Base-by-base conservation (phyloP, 345 rosid species). In the Eucalyptus brandiana region DNA sequence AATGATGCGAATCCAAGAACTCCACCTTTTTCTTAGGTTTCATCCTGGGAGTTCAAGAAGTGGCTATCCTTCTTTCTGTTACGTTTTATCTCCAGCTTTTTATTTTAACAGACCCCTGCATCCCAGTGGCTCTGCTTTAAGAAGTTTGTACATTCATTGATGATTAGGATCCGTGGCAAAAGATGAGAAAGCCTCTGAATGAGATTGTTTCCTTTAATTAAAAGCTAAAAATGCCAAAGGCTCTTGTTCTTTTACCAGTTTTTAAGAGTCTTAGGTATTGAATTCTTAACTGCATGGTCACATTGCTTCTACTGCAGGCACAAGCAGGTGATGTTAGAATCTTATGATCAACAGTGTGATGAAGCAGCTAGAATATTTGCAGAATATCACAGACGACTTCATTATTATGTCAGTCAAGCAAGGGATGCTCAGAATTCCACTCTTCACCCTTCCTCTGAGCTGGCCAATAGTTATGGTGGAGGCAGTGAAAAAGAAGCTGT, bases 301-400 rank as follows among this genome's bases (percentile, higher is more conserved):
- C 47, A 76, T 76, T 89, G 81, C n/a, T 87, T 87, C 28, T 40
- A 42, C 69, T 92, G 89, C 92, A 96, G 97, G 94, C 99, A 97
- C 91, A 97, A 95, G 88, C 99, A 96, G 93, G 96, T 93, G 87
- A 92, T 94, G 95, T 88, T 97, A 93, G 99, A 97, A 90, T 95
- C 98, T 86, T 97, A 96, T 92, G 96, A 97, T 92, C 96, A 97
- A 89, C 99, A 97, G 88, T 95, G 99, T 80, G 98, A 97, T 81
- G 99, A 97, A 88, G 99, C 98, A 87, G 97, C 96, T 62, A 95
- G 95, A 91, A 95, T 97, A 91, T 97, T 97, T 93, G 94, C 94
- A 4, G 99, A 97, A 92, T 97, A 97, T 92, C 98, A 97, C 89
- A 97, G 94, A 87, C 96, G 96, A 88, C 94, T 97, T 88, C 93